Conservation (phyloP, 371 early-diverging fungal species). For the Agmasoma carcini region DNA sequence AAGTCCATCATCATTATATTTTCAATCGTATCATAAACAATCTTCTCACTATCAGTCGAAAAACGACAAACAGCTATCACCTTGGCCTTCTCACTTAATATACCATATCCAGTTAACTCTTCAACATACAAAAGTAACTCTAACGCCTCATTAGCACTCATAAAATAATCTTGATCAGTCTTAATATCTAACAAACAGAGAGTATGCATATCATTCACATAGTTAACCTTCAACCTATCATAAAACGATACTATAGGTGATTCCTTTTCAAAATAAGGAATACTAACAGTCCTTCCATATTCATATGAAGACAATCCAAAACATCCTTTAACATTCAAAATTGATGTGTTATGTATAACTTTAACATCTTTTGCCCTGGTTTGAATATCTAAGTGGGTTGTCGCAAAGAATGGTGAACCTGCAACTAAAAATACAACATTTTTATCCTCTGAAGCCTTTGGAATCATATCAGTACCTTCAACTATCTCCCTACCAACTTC, state of each 20-base stretch:
- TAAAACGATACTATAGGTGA: conserved; percentile 92
- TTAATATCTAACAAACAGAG: conserved; percentile 92
- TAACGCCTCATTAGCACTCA: conserved; percentile 81
- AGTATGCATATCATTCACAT: conserved; percentile 71
- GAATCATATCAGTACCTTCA: conserved; percentile 75
- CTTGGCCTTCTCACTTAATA: conserved; percentile 60
- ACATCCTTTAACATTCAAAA: conserved; percentile 90
- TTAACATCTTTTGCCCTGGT: conserved; percentile 72
- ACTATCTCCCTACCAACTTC: conserved; percentile 86
- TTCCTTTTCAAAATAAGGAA: conserved; percentile 81
- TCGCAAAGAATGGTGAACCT: conserved; percentile 88
- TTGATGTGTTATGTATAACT: conserved; percentile 88
- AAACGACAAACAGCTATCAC: conserved; percentile 81
- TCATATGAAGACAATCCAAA: conserved; percentile 91
- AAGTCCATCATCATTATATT: conserved; percentile 61
- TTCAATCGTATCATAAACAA: conserved; percentile 68
- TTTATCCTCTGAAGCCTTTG: conserved; percentile 65
- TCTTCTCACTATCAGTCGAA: conserved; percentile 64
- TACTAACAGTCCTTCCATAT: conserved; percentile 93
- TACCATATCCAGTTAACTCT: conserved; percentile 43
- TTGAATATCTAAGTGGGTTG: conserved; percentile 91
- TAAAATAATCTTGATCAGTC: conserved; percentile 81
- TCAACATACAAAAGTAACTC: conserved; percentile 47
- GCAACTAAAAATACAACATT: conserved; percentile 90
- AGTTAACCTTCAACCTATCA: conserved; percentile 72